Conservation (phyloP, 306 rosid genomes). For the Cicer yamashitae region DNA sequence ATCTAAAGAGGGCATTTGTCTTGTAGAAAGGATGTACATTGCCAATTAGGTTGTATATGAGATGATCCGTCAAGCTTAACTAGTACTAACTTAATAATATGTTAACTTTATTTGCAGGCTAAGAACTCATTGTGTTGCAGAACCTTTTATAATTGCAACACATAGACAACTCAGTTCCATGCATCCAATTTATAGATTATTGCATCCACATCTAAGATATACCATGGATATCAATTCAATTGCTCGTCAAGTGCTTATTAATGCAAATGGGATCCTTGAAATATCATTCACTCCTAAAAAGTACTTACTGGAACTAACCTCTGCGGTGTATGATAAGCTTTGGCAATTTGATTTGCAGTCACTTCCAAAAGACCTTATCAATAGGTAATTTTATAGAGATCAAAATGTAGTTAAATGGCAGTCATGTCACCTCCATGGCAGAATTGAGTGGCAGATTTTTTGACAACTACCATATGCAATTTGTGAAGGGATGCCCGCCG, state of each 20-base stretch:
- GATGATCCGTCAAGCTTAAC: background rate
- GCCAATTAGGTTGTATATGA: background rate
- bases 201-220: conserved; percentile 58
- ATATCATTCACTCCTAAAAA: conserved; percentile 39
- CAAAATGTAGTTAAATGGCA: background rate
- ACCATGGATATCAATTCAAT: conserved; percentile 54
- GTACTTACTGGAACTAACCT: conserved; percentile 55
- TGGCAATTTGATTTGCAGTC: conserved; percentile 56
- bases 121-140: conserved; percentile 51
- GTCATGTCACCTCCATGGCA: too few relatives aligned
- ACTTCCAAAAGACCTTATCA: conserved; percentile 53
- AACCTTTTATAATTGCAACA: conserved; percentile 57
- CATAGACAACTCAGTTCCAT: conserved; percentile 54
- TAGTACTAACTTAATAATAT: background rate
- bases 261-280: conserved; percentile 54
- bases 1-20: too few relatives aligned
- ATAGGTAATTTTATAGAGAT: conserved; percentile 42
- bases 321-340: conserved; percentile 49
- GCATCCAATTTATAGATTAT: conserved; percentile 56
- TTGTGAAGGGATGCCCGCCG: too few relatives aligned
- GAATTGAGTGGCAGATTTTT: too few relatives aligned
- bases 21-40: background rate
- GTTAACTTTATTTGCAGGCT: conserved; percentile 45
- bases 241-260: conserved; percentile 52
- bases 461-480: too few relatives aligned